Percentiles rank a stretch among this genome's conserved stretches.
These are phyloP conservation scores for Didymella keratinophila DNA, from an alignment of 2,329 filamentous ascomycete species.

Conservation along the genomic window DNA sequence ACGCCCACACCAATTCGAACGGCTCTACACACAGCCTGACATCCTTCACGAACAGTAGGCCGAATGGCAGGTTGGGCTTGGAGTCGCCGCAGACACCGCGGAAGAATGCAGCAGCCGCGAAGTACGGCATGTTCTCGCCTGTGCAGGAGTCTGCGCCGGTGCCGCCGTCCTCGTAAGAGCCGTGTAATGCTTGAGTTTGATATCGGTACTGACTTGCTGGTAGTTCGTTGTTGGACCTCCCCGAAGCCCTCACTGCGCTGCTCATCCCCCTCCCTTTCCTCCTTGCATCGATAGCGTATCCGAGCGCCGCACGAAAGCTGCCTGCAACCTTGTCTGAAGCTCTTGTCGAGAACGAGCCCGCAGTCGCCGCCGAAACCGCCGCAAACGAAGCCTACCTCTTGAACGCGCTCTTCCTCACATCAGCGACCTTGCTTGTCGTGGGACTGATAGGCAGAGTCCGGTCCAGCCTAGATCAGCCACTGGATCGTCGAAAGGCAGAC, in stretches of 20 bases:
- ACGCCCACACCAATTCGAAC: slow-evolving; percentile 36
- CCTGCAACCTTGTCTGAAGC: slow-evolving; percentile 38
- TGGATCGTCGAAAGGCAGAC: slow-evolving; percentile 49
- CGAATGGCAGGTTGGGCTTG: slow-evolving; percentile 52
- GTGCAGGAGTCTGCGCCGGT: slow-evolving; percentile 42
- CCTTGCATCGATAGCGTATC: slow-evolving; percentile 57
- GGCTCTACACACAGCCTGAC: slow-evolving; percentile 43
- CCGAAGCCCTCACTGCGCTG: slow-evolving; percentile 60
- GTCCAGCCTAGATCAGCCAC: slow-evolving; percentile 37
- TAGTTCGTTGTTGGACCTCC: slow-evolving; percentile 49
- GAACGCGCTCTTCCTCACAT: slow-evolving; percentile 56
- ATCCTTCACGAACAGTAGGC: slow-evolving; percentile 38
- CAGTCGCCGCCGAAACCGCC: slow-evolving; percentile 16
- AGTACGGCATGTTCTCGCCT: slow-evolving; percentile 44
- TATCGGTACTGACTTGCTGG: not conserved
- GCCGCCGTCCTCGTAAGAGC: slow-evolving; percentile 35
- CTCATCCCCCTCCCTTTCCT: slow-evolving; percentile 60
- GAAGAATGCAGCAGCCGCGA: slow-evolving; percentile 23
- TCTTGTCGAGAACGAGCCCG: slow-evolving; percentile 26
- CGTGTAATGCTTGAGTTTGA: slow-evolving; percentile 8
- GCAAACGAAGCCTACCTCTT: slow-evolving; percentile 45
- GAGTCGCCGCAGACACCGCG: slow-evolving; percentile 44
- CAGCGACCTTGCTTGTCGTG: slow-evolving; percentile 56
- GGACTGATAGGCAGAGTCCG: slow-evolving; percentile 51
- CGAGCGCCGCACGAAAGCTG: slow-evolving; percentile 31